Evolutionary conservation across 2,329 filamentous ascomycete genomes (phyloP).

Genomic region (Cladosporium colombiae): DNA sequence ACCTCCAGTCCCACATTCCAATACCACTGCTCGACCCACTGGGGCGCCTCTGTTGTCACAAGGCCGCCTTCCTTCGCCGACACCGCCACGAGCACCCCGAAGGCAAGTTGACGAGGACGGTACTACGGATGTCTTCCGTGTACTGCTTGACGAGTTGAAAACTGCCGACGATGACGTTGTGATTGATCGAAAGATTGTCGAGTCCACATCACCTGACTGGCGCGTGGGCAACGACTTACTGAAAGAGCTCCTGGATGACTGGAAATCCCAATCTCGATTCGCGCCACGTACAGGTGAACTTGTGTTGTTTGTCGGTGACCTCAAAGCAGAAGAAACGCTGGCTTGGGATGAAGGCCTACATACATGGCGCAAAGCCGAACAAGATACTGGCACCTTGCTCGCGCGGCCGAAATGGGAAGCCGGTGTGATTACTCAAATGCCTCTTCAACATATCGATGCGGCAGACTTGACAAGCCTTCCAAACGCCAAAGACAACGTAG

Average conservation of each 20-base stretch:
- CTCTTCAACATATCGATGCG: constrained; percentile 44
- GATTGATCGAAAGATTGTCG: constrained; percentile 47
- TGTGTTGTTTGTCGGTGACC: constrained; percentile 52
- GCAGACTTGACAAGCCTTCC: constrained; percentile 50
- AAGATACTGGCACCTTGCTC: constrained; percentile 17
- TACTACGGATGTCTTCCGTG: constrained; percentile 55
- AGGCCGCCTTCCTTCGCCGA: constrained; percentile 21
- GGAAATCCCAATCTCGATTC: constrained; percentile 43
- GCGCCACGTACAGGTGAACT: constrained; percentile 58
- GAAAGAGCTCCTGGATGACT: constrained; percentile 43
- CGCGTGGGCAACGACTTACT: constrained; percentile 51
- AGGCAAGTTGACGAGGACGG: constrained; percentile 52
- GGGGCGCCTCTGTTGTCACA: constrained; percentile 12
- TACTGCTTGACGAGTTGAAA: constrained; percentile 51
- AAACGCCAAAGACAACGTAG: constrained; percentile 45
- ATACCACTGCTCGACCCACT: neutral
- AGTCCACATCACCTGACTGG: constrained; percentile 59
- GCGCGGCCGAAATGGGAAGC: constrained; percentile 56
- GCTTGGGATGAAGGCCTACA: constrained; percentile 34
- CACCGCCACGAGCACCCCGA: constrained; percentile 19
- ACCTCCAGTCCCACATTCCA: neutral
- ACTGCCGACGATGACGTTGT: constrained; percentile 36
- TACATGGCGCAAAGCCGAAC: constrained; percentile 21
- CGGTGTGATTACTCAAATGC: constrained; percentile 56
- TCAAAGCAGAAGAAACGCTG: constrained; percentile 35